Base-by-base conservation (phyloP, 257 asterid species). In the Salvia miltiorrhiza region DNA sequence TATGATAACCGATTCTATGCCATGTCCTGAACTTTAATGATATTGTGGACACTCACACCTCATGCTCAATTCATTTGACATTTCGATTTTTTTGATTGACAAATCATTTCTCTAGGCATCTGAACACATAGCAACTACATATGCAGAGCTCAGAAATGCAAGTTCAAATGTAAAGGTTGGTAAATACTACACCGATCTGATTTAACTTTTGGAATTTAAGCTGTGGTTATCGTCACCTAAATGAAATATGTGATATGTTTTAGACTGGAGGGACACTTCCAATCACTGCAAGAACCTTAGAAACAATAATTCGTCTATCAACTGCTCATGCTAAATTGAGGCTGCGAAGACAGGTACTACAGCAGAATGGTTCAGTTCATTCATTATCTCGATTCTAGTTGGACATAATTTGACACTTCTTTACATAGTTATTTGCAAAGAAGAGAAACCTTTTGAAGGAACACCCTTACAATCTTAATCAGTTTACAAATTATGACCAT, bases 231-330 rank as follows among this genome's bases (percentile, higher is more conserved):
- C 17, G 69, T 66, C 4, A n/a, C 77, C 65, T 59, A n/a, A 57
- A 37, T 43, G 52, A 68, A 50, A 41, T 24, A 24, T 68, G 10
- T 73, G 39, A 45, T 23, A 32, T 74, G 40, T 53, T 40, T 60
- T 69, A 93, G 98, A 84, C 90, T 26, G 96, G 96, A 32, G 99
- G 99, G 54, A 93, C 99, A 12, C 96, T 93, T 74, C 97, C 97
- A 54, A 93, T 93, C 70, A 93, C 97, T 30, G 99, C 99, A 45
- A 88, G 99, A 84, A 93, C 97, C 71, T 78, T 93, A 48, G 99
- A 93, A 80, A 93, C 97, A 58, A 93, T 93, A 37, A 93, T 93
- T 56, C 93, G 96, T 74, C 87, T 90, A 28, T 93, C 97, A 10
- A 93, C 99, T 72, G 97, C 99, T 67, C 99, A 93, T 77, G 99